Conservation (phyloP, 495 filamentous ascomycete genomes). For the Xylaria intraflava region DNA sequence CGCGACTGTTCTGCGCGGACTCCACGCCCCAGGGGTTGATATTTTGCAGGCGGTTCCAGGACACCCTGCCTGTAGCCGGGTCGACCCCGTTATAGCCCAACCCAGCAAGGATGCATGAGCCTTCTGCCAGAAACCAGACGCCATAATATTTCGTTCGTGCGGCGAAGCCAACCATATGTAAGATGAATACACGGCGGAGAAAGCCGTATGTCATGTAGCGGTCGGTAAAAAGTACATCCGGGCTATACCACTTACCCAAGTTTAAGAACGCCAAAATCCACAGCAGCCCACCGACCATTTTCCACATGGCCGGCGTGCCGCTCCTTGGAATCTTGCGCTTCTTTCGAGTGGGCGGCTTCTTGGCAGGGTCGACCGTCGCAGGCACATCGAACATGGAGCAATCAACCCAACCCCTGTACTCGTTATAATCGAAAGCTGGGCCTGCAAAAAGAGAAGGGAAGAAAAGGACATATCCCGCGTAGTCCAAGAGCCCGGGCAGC, state of each 20-base stretch:
- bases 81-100: constrained; percentile 94
- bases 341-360: constrained; percentile 76
- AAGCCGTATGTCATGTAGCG: constrained; percentile 61
- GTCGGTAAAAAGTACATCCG: constrained; percentile 52
- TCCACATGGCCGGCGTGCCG: constrained; percentile 74
- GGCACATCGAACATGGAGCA: constrained; percentile 90
- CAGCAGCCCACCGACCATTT: constrained; percentile 59
- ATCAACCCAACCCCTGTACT: constrained; percentile 88
- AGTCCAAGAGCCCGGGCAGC: constrained; percentile 72
- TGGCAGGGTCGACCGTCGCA: constrained; percentile 66
- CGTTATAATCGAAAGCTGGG: constrained; percentile 87
- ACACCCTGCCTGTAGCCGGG: constrained; percentile 67
- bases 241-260: constrained; percentile 59
- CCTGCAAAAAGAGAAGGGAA: constrained; percentile 85
- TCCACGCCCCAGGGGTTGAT: constrained; percentile 79
- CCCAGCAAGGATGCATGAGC: constrained; percentile 87
- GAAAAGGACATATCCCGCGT: constrained; percentile 83
- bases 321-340: constrained; percentile 93
- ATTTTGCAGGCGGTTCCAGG: constrained; percentile 85
- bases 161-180: constrained; percentile 77
- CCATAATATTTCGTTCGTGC: constrained; percentile 90
- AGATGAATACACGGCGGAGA: constrained; percentile 60
- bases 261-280: constrained; percentile 81
- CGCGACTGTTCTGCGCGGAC: constrained; percentile 81
- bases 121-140: constrained; percentile 88